These are phyloP conservation scores for Dendrobium chrysotoxum DNA, from an alignment of 106 monocot genomes.

Conservation along the genomic window DNA sequence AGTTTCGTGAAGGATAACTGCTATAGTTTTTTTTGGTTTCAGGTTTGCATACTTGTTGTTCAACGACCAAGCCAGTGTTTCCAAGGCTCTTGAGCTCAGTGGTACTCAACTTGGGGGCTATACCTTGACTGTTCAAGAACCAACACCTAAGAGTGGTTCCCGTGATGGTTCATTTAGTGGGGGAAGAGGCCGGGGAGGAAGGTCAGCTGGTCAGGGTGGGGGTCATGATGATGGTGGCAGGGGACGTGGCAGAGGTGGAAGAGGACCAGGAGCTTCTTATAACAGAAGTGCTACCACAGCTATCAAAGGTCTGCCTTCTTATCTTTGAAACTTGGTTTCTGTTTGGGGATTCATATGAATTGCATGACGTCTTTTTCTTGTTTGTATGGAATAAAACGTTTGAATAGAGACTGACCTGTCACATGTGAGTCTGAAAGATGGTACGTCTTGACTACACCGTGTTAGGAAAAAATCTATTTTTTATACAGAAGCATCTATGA, in stretches of 20 bases:
- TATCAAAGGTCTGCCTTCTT: constrained; percentile 23
- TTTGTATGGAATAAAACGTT: background rate
- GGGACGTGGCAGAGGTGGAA: constrained; percentile 21
- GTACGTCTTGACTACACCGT: background rate
- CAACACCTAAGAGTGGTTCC: constrained; percentile 31
- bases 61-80: constrained; percentile 20
- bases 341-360: background rate
- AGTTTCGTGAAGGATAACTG: background rate
- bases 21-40: constrained; percentile 6
- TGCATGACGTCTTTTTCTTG: background rate
- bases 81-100: constrained; percentile 46
- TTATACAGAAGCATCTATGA: background rate
- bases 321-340: background rate
- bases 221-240: constrained; percentile 16
- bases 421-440: background rate
- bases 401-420: background rate
- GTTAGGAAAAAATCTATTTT: background rate
- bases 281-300: constrained; percentile 23
- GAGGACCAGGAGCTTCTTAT: constrained; percentile 17
- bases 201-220: constrained; percentile 11
- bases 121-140: constrained; percentile 39
- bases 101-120: constrained; percentile 48
- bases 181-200: constrained; percentile 11
- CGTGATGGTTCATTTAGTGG: constrained; percentile 21
- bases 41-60: constrained; percentile 73